Percentiles rank a stretch among this genome's conserved stretches.
These are phyloP conservation scores for Solioccasus polychromus DNA, from an alignment of 768 basidiomycete species.

Conservation along the genomic window DNA sequence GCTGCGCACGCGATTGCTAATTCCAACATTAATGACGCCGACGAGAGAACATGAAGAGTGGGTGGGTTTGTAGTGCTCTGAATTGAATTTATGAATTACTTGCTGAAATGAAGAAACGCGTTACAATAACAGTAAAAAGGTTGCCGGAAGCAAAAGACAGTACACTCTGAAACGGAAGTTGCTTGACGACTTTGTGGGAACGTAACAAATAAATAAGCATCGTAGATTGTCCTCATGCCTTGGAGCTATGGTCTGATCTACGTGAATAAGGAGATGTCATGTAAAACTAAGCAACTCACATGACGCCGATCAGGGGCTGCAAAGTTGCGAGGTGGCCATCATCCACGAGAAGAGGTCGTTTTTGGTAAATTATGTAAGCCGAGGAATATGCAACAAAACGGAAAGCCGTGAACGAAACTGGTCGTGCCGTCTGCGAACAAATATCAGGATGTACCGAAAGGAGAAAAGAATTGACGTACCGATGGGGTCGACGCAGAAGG, in stretches of 20 bases:
- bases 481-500: slow-evolving; percentile 96
- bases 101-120: not conserved
- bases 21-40: slow-evolving; percentile 53
- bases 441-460: not conserved
- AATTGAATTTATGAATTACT: not conserved
- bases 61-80: slow-evolving; percentile 60
- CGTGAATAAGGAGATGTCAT: slow-evolving; percentile 3
- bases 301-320: slow-evolving; percentile 35
- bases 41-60: slow-evolving; percentile 54
- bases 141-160: slow-evolving; percentile 44
- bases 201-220: slow-evolving; percentile 47
- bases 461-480: slow-evolving; percentile 46
- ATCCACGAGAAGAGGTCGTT: slow-evolving; percentile 66
- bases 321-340: slow-evolving; percentile 31
- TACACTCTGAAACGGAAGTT: slow-evolving; percentile 41
- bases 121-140: slow-evolving; percentile 55
- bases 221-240: slow-evolving; percentile 17
- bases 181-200: slow-evolving; percentile 50
- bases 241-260: slow-evolving; percentile 18
- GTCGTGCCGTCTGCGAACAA: slow-evolving; percentile 73
- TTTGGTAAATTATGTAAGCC: slow-evolving; percentile 84
- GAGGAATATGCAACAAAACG: slow-evolving; percentile 86
- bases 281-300: slow-evolving; percentile 29
- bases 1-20: too few relatives aligned
- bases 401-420: slow-evolving; percentile 84